phyloP scores from a whole-genome alignment of 2,329 filamentous ascomycete genomes.

The Botrytis squamosa region DNA sequence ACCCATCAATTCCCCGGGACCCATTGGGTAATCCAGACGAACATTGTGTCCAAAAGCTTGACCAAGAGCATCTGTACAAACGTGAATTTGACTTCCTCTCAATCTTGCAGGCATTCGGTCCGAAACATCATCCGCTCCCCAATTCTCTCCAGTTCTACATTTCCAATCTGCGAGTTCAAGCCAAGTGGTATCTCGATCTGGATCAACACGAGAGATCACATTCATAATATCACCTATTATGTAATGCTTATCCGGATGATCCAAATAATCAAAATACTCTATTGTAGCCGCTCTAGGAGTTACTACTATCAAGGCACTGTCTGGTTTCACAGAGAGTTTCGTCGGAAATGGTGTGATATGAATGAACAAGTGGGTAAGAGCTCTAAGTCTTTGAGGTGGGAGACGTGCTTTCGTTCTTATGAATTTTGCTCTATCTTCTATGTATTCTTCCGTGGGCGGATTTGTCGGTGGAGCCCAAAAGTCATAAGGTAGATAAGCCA shows the following conservation, averaged over 20 bases:
- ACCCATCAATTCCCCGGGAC: no score
- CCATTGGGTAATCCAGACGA: not conserved
- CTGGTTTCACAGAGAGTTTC: not conserved
- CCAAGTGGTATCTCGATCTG: not conserved
- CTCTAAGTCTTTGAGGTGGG: not conserved
- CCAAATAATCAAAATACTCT: not conserved
- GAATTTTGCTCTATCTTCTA: constrained; percentile 6
- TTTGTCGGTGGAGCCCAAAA: not conserved
- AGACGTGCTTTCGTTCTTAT: constrained; percentile 5
- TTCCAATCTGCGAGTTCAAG: constrained; percentile 11
- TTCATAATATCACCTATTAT: not conserved
- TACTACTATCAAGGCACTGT: constrained; percentile 2
- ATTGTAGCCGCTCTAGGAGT: constrained; percentile 5
- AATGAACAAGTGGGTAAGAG: constrained; percentile 11
- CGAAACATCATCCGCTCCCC: not conserved
- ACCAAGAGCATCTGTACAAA: not conserved
- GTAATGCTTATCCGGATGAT: not conserved
- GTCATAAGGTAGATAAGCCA: constrained; percentile 8
- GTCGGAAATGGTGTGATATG: not conserved
- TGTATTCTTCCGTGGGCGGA: not conserved
- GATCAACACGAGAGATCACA: constrained; percentile 5
- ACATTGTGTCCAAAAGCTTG: constrained; percentile 4
- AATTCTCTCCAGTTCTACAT: not conserved
- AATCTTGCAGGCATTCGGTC: no score
- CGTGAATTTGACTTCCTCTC: not conserved